Conservation (phyloP, 345 rosid species). For the Euphorbia lathyris region DNA sequence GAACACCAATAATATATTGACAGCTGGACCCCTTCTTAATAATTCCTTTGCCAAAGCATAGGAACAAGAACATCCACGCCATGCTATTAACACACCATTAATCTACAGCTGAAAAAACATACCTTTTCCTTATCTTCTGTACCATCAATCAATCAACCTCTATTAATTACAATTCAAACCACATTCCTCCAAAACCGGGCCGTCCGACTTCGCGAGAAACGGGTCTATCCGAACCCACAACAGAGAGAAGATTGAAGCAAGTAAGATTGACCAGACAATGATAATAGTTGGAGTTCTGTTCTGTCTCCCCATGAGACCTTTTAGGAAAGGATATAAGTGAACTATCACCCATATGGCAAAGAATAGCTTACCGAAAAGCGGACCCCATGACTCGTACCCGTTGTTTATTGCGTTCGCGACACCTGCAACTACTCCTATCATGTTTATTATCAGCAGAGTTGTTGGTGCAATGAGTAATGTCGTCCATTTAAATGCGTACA, state of each 20-base stretch:
- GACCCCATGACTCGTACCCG: constrained; percentile 72
- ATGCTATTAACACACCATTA: constrained; percentile 5
- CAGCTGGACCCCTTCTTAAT: neutral
- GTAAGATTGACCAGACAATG: constrained; percentile 68
- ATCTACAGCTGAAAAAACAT: constrained; percentile 20
- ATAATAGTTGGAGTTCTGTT: constrained; percentile 61
- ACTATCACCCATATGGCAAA: constrained; percentile 70
- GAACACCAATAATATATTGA: neutral
- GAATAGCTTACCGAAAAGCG: constrained; percentile 59
- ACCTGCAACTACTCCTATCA: constrained; percentile 60
- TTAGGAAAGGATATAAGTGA: constrained; percentile 67
- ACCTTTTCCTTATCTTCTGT: neutral
- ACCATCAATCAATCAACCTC: constrained; percentile 3
- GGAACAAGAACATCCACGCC: constrained; percentile 4
- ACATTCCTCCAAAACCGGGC: constrained; percentile 57
- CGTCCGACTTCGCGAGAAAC: constrained; percentile 47
- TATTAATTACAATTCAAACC: constrained; percentile 56
- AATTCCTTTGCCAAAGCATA: neutral
- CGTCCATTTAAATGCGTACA: constrained; percentile 60
- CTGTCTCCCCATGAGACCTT: constrained; percentile 57
- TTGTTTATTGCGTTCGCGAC: constrained; percentile 56
- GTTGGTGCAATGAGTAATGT: constrained; percentile 61
- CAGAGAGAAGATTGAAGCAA: constrained; percentile 63
- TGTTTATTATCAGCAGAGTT: constrained; percentile 51
- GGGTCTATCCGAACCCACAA: constrained; percentile 66